These are phyloP conservation scores for Ceratocystis harringtonii DNA, from an alignment of 2,329 filamentous ascomycete species.

Conservation along the genomic window DNA sequence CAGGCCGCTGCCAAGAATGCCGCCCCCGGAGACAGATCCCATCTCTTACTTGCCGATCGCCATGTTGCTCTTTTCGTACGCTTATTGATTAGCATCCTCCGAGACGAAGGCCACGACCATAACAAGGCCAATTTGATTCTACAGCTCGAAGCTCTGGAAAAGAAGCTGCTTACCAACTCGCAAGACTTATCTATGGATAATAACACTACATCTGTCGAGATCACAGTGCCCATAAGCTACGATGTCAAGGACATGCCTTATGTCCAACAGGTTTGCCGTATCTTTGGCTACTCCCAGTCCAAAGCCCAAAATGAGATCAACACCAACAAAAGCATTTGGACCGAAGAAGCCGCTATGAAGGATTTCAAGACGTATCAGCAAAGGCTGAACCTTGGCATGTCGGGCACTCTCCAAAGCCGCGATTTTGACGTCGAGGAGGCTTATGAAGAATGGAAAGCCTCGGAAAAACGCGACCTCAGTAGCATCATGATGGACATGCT, in stretches of 20 bases:
- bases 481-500: constrained; percentile 89
- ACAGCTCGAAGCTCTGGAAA: constrained; percentile 69
- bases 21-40: constrained; percentile 68
- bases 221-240: constrained; percentile 68
- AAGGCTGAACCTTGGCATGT: constrained; percentile 65
- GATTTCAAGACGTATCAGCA: constrained; percentile 92
- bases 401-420: constrained; percentile 60
- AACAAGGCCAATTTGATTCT: constrained; percentile 73
- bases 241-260: constrained; percentile 95
- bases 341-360: constrained; percentile 73
- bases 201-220: constrained; percentile 57
- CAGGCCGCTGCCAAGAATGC: constrained; percentile 64
- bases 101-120: constrained; percentile 69
- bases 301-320: constrained; percentile 82
- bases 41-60: constrained; percentile 83
- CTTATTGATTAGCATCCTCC: constrained; percentile 63
- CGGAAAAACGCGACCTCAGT: constrained; percentile 73
- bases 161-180: constrained; percentile 84
- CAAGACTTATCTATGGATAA: constrained; percentile 51
- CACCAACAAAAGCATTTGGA: constrained; percentile 67
- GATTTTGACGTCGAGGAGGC: constrained; percentile 86
- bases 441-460: constrained; percentile 80
- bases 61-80: constrained; percentile 92
- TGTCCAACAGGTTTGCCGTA: constrained; percentile 70
- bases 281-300: constrained; percentile 66